Conservation (phyloP, 345 rosid genomes). For the Citrus inodora region DNA sequence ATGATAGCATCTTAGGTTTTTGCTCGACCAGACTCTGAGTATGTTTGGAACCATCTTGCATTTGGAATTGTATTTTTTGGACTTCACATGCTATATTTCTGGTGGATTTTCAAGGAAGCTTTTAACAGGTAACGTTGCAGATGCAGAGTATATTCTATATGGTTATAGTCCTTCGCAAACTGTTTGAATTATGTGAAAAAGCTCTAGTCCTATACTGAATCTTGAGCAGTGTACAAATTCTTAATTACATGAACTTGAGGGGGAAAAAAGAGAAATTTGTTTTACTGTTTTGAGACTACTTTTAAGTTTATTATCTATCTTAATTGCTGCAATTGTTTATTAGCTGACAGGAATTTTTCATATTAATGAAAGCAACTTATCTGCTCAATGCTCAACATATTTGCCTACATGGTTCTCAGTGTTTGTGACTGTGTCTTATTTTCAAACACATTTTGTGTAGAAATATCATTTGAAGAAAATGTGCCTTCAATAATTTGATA, state of each 20-base stretch:
- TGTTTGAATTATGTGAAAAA: conserved; percentile 4
- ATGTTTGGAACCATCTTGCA: not conserved
- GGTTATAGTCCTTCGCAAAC: not conserved
- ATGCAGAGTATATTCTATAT: conserved; percentile 3
- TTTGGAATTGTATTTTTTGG: conserved; percentile 9
- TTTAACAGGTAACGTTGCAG: conserved; percentile 24
- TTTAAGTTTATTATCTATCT: not conserved
- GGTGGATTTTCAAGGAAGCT: conserved; percentile 15
- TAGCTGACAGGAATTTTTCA: not conserved
- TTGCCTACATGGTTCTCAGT: not conserved
- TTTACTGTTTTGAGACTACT: not conserved
- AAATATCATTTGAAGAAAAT: not conserved
- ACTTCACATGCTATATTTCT: conserved; percentile 14
- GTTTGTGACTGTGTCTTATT: not conserved
- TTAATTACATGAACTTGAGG: not conserved
- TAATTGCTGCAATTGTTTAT: not conserved
- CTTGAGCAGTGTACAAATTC: not conserved
- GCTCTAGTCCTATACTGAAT: not conserved
- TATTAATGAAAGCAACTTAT: not conserved
- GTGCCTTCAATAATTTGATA: not conserved
- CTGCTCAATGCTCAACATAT: not conserved
- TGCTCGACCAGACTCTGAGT: not conserved
- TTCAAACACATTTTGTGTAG: not conserved
- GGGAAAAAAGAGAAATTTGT: too few relatives aligned
- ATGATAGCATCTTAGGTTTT: not conserved